phyloP scores from a whole-genome alignment of 441 rosid species.

The Gossypium davidsonii region DNA sequence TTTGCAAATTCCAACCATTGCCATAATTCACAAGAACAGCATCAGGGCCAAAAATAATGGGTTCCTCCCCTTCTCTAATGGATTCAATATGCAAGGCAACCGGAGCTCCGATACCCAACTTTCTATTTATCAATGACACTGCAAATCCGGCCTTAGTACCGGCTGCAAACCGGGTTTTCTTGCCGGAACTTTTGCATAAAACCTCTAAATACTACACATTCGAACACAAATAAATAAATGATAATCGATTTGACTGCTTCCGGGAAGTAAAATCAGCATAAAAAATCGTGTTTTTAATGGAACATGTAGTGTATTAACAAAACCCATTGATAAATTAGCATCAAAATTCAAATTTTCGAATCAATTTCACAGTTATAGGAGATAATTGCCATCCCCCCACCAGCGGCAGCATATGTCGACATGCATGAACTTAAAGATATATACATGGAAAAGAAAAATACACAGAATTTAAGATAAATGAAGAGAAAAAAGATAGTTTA shows the following conservation, averaged over 20 bases:
- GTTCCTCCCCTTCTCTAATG: slow-evolving; percentile 58
- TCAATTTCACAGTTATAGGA: neutral
- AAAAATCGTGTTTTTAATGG: neutral
- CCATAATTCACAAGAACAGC: slow-evolving; percentile 64
- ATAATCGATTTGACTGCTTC: neutral
- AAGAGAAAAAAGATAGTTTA: slow-evolving; percentile 13
- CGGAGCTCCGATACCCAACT: slow-evolving; percentile 36
- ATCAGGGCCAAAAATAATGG: slow-evolving; percentile 67
- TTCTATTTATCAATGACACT: slow-evolving; percentile 63
- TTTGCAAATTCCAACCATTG: slow-evolving; percentile 57
- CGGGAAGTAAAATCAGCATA: neutral
- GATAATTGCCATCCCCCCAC: neutral
- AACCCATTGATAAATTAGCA: neutral
- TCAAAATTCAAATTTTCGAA: neutral
- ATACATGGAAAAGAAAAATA: neutral
- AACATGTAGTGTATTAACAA: neutral
- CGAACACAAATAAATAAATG: neutral
- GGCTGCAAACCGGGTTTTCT: slow-evolving; percentile 47
- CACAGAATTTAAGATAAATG: neutral
- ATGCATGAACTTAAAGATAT: neutral
- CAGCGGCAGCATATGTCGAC: neutral
- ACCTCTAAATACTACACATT: slow-evolving; percentile 47
- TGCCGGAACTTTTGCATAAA: slow-evolving; percentile 41
- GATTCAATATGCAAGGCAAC: slow-evolving; percentile 59
- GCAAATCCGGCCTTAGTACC: slow-evolving; percentile 81